A percentile compares a stretch with the other conserved stretches of the same genome.
phyloP scores from a whole-genome alignment of 768 basidiomycete genomes.

The Suillus lakei region DNA sequence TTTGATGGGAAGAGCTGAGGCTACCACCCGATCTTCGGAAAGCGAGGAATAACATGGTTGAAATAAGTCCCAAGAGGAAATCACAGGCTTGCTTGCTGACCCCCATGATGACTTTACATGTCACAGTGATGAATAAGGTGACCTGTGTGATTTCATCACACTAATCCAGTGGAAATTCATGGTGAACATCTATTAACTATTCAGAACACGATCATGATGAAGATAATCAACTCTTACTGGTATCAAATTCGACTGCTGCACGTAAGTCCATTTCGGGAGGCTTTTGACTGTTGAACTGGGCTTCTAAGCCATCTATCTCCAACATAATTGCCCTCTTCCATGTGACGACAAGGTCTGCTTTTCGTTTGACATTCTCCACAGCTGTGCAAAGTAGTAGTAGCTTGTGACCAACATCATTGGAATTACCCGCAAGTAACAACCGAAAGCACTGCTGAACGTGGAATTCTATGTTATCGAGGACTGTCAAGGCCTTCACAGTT shows the following conservation, averaged over 20 bases:
- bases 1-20: conserved; percentile 7
- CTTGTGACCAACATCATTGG: neutral
- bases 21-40: neutral
- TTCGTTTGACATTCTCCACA: neutral
- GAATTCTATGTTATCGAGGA: neutral
- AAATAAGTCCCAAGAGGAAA: conserved; percentile 25
- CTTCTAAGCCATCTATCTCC: neutral
- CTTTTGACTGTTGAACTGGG: neutral
- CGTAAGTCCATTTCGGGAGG: neutral
- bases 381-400: neutral
- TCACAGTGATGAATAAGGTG: neutral
- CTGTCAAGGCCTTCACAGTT: neutral
- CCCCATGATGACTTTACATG: conserved; percentile 18
- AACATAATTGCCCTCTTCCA: neutral
- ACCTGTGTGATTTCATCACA: neutral
- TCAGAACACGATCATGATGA: neutral
- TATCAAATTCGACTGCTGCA: neutral
- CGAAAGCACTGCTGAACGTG: neutral
- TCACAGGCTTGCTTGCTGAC: conserved; percentile 13
- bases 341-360: neutral
- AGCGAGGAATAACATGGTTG: neutral
- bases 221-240: neutral
- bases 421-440: neutral
- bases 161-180: neutral
- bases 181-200: neutral